phyloP scores from a whole-genome alignment of 2,329 filamentous ascomycete species.

The Metarhizium robertsii region DNA sequence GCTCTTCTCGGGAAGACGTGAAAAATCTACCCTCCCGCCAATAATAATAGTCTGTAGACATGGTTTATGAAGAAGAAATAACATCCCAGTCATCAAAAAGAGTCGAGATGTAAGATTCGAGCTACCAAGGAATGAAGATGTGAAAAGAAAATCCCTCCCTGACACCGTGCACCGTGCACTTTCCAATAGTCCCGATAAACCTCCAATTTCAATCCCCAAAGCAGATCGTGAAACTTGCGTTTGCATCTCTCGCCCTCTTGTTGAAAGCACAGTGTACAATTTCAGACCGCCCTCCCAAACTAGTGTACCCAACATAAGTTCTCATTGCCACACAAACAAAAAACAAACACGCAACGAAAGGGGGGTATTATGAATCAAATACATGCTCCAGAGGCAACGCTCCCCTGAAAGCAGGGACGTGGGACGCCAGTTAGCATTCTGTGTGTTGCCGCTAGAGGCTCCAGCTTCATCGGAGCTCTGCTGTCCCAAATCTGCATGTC shows the following conservation, averaged over 20 bases:
- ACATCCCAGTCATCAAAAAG: no score
- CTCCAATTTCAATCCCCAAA: neutral
- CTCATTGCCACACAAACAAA: neutral
- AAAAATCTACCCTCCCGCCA: conserved; percentile 18
- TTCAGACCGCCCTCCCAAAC: neutral
- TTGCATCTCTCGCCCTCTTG: neutral
- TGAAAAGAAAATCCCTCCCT: neutral
- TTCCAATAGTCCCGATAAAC: conserved; percentile 1
- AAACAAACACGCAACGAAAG: neutral
- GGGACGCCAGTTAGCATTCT: neutral
- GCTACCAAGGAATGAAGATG: neutral
- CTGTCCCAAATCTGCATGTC: conserved; percentile 20
- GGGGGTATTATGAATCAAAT: neutral
- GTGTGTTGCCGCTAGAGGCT: conserved; percentile 9
- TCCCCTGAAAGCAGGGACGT: neutral
- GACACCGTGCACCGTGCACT: neutral
- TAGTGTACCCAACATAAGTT: neutral
- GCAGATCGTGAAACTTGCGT: neutral
- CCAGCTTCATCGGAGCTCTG: conserved; percentile 19
- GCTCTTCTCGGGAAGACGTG: conserved; percentile 24
- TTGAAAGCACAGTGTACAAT: neutral
- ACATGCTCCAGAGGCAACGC: neutral
- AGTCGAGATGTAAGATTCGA: neutral
- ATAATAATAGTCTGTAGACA: neutral
- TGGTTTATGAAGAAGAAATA: neutral